These are phyloP conservation scores for Herpetomonas tarakana DNA, from an alignment of 208 protist species.

Conservation along the genomic window DNA sequence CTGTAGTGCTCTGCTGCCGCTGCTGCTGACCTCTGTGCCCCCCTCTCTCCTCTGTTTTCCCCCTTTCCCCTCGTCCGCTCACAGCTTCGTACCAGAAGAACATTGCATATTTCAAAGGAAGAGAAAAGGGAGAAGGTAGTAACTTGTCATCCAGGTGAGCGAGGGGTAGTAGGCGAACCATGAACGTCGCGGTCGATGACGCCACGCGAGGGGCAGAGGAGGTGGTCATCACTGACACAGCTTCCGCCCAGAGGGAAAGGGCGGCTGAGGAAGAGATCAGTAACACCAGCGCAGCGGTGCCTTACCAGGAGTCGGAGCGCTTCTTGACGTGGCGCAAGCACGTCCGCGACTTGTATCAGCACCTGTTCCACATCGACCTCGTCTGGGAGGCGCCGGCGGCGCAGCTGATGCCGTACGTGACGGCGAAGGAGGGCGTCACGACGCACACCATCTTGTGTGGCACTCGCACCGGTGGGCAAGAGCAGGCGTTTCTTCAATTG, in stretches of 20 bases:
- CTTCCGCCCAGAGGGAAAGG: background rate
- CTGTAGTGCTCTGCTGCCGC: no score
- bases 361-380: conserved; percentile 82
- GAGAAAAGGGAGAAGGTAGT: no score
- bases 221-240: background rate
- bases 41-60: no score
- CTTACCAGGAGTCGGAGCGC: conserved; percentile 68
- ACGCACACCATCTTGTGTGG: conserved; percentile 79
- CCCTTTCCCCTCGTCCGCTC: no score
- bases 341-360: conserved; percentile 81
- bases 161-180: background rate
- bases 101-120: background rate
- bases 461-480: conserved; percentile 72
- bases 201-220: background rate
- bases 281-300: conserved; percentile 8
- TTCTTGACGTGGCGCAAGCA: conserved; percentile 92
- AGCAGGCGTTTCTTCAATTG: conserved; percentile 86
- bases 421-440: conserved; percentile 37
- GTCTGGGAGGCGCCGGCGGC: conserved; percentile 83
- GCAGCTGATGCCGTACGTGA: conserved; percentile 83
- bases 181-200: background rate
- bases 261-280: background rate
- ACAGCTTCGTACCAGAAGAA: background rate
- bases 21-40: no score
- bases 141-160: no score